Conservation (phyloP, 305 asterid species). For the Plantago rigida region DNA sequence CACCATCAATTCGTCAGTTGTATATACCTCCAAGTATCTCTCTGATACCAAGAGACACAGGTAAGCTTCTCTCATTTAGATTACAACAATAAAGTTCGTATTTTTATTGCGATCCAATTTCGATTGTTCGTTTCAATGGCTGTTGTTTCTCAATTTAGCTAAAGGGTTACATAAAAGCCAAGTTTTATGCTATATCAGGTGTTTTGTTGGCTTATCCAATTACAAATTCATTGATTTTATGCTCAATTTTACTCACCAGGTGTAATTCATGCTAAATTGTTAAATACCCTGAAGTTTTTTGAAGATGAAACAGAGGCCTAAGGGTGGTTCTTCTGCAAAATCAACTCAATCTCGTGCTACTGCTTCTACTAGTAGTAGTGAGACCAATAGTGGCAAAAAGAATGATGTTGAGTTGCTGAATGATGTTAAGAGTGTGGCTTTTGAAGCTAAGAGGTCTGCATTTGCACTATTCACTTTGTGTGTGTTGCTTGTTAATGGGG, state of each 20-base stretch:
- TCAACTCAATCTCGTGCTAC: constrained; percentile 19
- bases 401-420: constrained; percentile 20
- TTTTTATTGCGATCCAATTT: too few relatives aligned
- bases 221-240: constrained; percentile 11
- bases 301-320: constrained; percentile 55
- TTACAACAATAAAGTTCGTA: too few relatives aligned
- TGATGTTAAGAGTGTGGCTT: constrained; percentile 26
- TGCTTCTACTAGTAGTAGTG: constrained; percentile 23
- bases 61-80: too few relatives aligned
- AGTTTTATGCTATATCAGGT: neutral
- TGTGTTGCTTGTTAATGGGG: constrained; percentile 52
- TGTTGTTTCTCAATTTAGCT: neutral
- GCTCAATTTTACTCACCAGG: constrained; percentile 19
- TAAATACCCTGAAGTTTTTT: constrained; percentile 17
- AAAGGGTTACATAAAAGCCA: too few relatives aligned
- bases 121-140: too few relatives aligned
- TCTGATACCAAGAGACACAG: too few relatives aligned
- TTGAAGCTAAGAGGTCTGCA: constrained; percentile 59
- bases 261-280: constrained; percentile 14
- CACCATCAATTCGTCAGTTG: too few relatives aligned
- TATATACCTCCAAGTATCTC: too few relatives aligned
- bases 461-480: constrained; percentile 54
- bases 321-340: constrained; percentile 33
- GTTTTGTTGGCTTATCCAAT: neutral
- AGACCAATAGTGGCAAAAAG: constrained; percentile 22